phyloP scores from a whole-genome alignment of 108 stramenopile species.

The Nannochloropsis salina region DNA sequence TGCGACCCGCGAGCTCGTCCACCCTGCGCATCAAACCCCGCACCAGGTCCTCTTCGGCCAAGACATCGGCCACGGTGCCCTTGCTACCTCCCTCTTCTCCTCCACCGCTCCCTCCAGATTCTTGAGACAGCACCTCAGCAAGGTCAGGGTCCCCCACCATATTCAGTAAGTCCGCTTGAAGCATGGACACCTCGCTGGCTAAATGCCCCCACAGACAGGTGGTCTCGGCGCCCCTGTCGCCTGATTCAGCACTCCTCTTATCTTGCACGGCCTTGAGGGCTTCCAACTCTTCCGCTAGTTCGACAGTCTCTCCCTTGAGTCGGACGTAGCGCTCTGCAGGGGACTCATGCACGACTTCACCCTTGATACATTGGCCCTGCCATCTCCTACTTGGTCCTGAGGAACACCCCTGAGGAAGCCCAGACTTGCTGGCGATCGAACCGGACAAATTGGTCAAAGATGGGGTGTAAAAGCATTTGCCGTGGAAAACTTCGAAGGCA shows the following conservation, averaged over 20 bases:
- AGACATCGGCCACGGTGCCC: neutral
- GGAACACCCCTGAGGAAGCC: too few species aligned
- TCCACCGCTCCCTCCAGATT: neutral
- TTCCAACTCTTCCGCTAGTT: neutral
- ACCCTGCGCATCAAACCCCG: neutral
- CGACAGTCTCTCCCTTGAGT: neutral
- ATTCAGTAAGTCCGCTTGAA: neutral
- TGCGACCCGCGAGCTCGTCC: neutral
- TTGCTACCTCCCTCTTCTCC: neutral
- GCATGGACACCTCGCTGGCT: neutral
- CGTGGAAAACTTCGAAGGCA: slow-evolving; percentile 3
- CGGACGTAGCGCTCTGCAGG: neutral
- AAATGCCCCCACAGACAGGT: neutral
- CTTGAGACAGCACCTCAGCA: neutral
- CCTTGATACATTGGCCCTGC: neutral
- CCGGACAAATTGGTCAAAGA: neutral
- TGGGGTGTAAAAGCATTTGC: slow-evolving; percentile 3
- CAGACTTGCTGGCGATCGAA: neutral
- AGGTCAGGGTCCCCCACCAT: neutral
- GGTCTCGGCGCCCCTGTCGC: neutral
- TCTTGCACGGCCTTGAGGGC: neutral
- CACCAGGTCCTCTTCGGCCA: neutral
- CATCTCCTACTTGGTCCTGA: neutral
- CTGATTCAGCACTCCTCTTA: neutral
- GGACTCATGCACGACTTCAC: neutral